Evolutionary conservation across 1,284 basidiomycete species (phyloP), one percentile per base, ranked within the genome.

Genomic region (Stygiomarasmius scandens): DNA sequence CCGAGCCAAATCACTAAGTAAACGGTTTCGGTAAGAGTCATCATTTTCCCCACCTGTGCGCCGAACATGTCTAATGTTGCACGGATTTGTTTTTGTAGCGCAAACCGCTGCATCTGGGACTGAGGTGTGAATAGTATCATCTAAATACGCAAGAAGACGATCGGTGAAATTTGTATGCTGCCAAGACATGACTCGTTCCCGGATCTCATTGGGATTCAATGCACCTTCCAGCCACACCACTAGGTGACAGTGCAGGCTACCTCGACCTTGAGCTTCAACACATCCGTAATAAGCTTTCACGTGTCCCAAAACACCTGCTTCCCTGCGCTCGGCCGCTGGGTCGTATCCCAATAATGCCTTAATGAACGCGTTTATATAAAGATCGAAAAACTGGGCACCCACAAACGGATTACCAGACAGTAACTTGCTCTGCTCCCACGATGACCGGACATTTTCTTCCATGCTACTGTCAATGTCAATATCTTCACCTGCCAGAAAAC

Each of bases 221-320:
- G 61, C 65, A 1, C 72, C 75, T 44, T 76, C 69, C 0, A 80
- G 14, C 77, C 78, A 81, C 0, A 79, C 59, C 0, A 79, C 27
- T 72, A 80, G 75, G 56, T 79, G 77, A 57, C 74, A 77, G 54
- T 79, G 77, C 0, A 78, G 56, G 0, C 69, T 70, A 0, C 76
- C 74, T 9, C 70, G 52, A 0, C 77, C 77, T 63, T 79, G 77
- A 1, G 75, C 71, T 59, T 79, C 76, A 0, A 79, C 73, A 63
- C 70, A 74, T 0, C 76, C 75, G 61, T 77, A 78, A 53, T 76
- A 74, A 0, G 62, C 73, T 6, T 67, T 71, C 0, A 72, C 70
- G 6, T 61, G 22, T 0, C 75, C 75, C 1, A 78, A 58, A 1
- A 74, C 49, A 0, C 76, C 75, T 2, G n/a, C n/a, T n/a, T n/a